These are phyloP conservation scores for Helenozyma baotianmanensis DNA, from an alignment of 805 yeast genomes.

Conservation along the genomic window DNA sequence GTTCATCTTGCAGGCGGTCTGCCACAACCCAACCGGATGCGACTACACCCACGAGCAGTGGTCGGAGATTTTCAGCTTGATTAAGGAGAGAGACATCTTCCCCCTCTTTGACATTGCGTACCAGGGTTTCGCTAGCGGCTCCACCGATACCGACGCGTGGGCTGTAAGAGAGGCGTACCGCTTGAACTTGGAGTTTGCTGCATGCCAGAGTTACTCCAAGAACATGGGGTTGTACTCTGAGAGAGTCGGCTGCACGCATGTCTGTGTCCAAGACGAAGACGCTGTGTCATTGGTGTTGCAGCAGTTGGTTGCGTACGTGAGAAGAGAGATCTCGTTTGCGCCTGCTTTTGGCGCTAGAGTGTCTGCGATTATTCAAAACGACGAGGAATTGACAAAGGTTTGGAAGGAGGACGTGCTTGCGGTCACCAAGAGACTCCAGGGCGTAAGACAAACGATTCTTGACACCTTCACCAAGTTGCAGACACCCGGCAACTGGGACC, in stretches of 20 bases:
- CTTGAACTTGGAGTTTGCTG: conserved; percentile 20
- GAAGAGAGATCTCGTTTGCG: conserved; percentile 42
- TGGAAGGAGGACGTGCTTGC: conserved; percentile 36
- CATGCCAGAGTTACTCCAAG: conserved; percentile 37
- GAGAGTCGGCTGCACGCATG: conserved; percentile 36
- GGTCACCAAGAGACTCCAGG: conserved; percentile 28
- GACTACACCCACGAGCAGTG: conserved; percentile 36
- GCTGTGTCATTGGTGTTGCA: conserved; percentile 16
- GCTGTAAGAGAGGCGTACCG: conserved; percentile 31
- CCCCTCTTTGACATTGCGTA: conserved; percentile 39
- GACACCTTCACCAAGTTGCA: conserved; percentile 26
- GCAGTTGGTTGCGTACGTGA: conserved; percentile 28
- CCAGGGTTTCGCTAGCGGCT: conserved; percentile 37
- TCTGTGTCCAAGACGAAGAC: conserved; percentile 9
- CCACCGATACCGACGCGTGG: conserved; percentile 31
- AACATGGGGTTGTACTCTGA: conserved; percentile 40
- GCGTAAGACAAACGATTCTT: conserved; percentile 26
- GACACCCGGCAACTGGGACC: conserved; percentile 44
- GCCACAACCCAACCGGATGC: conserved; percentile 44
- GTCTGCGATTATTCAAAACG: conserved; percentile 28
- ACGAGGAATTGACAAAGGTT: conserved; percentile 16
- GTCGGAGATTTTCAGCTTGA: conserved; percentile 24
- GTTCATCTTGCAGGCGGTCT: conserved; percentile 38
- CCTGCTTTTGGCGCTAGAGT: conserved; percentile 46
- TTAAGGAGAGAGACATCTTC: conserved; percentile 23